Conservation (phyloP, 202 grass and related monocot species). For the Brachypodium distachyon region DNA sequence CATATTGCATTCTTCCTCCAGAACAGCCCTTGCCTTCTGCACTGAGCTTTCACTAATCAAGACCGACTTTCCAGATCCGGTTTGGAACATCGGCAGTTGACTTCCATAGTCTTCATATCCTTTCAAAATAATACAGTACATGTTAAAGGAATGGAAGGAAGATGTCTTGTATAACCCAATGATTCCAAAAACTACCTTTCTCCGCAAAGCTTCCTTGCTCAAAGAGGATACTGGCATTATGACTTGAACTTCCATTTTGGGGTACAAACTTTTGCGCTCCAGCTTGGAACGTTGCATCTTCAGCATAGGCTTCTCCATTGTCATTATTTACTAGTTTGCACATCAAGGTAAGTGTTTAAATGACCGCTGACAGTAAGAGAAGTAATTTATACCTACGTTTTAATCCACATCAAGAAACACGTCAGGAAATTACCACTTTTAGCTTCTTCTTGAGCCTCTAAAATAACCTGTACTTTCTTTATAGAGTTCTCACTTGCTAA, state of each 20-base stretch:
- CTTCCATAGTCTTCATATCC: conserved; percentile 17
- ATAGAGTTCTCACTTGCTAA: conserved; percentile 25
- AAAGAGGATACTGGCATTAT: conserved; percentile 16
- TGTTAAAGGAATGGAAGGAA: background rate
- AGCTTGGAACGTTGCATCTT: conserved; percentile 29
- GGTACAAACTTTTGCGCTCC: conserved; percentile 11
- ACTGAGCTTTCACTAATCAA: conserved; percentile 36
- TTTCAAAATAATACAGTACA: conserved; percentile 9
- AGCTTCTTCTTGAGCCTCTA: conserved; percentile 14
- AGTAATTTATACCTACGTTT: background rate
- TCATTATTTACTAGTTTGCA: conserved; percentile 13
- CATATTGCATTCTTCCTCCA: conserved; percentile 37
- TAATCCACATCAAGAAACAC: background rate
- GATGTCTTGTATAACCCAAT: background rate
- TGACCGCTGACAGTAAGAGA: background rate
- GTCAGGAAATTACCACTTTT: conserved; percentile 21
- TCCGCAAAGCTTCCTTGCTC: conserved; percentile 25
- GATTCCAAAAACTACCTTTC: conserved; percentile 25
- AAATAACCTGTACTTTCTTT: conserved; percentile 17
- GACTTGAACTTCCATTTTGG: conserved; percentile 39
- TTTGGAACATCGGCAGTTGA: conserved; percentile 37
- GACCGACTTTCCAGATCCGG: conserved; percentile 46
- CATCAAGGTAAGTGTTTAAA: conserved; percentile 10
- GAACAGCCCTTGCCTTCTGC: conserved; percentile 36
- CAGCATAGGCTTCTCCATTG: conserved; percentile 1